phyloP scores from a whole-genome alignment of 352 stramenopile species.

The Detonula confervacea region DNA sequence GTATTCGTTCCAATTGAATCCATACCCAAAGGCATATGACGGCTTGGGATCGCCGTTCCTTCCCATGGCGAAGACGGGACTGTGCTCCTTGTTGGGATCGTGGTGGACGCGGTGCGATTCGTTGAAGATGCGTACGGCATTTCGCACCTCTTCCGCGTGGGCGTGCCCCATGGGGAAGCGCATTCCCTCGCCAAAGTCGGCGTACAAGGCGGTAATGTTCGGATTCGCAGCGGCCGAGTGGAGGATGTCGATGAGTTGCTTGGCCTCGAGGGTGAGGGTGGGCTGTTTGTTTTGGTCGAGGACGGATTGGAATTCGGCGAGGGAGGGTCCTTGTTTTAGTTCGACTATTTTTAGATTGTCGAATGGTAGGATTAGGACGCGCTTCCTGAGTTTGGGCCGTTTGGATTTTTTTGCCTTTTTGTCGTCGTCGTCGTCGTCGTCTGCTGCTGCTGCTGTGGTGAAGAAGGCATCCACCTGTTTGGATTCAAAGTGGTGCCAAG shows the following conservation, averaged over 20 bases:
- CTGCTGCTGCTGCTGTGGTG: background rate
- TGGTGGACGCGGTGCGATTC: slow-evolving; percentile 69
- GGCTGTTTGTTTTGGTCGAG: slow-evolving; percentile 21
- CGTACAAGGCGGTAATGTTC: slow-evolving; percentile 66
- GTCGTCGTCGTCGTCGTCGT: background rate
- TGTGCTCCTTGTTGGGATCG: slow-evolving; percentile 59
- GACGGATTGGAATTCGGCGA: slow-evolving; percentile 23
- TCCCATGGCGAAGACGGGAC: slow-evolving; percentile 25
- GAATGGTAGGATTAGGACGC: slow-evolving; percentile 71
- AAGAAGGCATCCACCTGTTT: slow-evolving; percentile 23
- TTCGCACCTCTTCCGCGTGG: slow-evolving; percentile 76
- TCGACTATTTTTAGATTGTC: slow-evolving; percentile 72
- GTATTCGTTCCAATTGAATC: slow-evolving; percentile 66
- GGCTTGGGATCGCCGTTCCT: slow-evolving; percentile 45
- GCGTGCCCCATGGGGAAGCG: slow-evolving; percentile 51
- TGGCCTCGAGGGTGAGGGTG: slow-evolving; percentile 50
- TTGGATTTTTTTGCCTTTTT: slow-evolving; percentile 1
- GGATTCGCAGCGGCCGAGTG: slow-evolving; percentile 68
- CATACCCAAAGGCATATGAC: slow-evolving; percentile 46
- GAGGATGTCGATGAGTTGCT: slow-evolving; percentile 66
- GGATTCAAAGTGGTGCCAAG: slow-evolving; percentile 2
- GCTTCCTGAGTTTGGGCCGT: slow-evolving; percentile 46
- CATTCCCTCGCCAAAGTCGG: slow-evolving; percentile 68
- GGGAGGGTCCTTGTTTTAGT: slow-evolving; percentile 21
- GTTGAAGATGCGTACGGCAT: slow-evolving; percentile 72